phyloP scores from a whole-genome alignment of 352 stramenopile genomes.

The Pythium phragmiticola region DNA sequence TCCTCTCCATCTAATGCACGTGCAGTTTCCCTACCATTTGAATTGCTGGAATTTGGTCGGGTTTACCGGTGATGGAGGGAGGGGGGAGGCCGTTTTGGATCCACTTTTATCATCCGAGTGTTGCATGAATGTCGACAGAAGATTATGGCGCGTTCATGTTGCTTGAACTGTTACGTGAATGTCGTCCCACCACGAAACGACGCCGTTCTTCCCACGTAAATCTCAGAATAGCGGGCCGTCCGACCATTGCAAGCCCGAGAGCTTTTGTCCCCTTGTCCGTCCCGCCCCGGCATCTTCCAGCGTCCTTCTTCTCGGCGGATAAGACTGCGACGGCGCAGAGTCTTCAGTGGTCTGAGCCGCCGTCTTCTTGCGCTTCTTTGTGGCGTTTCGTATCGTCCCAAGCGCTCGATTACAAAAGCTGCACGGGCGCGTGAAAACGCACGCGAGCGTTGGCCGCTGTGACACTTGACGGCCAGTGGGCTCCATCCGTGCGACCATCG shows the following conservation, averaged over 20 bases:
- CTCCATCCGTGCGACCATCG: no score
- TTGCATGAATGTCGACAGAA: conserved; percentile 7
- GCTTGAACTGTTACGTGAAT: conserved; percentile 10
- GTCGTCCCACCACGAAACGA: conserved; percentile 20
- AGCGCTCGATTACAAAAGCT: no score
- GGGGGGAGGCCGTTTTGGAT: background rate
- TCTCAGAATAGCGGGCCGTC: conserved; percentile 12
- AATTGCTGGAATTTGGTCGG: background rate
- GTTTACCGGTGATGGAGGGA: conserved; percentile 11
- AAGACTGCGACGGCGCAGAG: conserved; percentile 1
- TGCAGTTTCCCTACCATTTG: background rate
- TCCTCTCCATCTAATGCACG: conserved; percentile 1
- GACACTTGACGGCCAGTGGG: no score
- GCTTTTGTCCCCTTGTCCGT: background rate
- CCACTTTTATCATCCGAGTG: background rate
- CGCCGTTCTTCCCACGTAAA: background rate
- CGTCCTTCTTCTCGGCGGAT: conserved; percentile 17
- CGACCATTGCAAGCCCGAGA: background rate
- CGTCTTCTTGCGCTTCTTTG: background rate
- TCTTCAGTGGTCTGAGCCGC: background rate
- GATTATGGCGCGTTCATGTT: background rate
- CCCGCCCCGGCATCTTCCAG: conserved; percentile 14
- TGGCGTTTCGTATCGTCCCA: no score
- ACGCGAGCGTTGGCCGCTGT: no score
- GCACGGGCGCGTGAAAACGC: no score